A percentile compares a stretch with the other conserved stretches of the same genome.
phyloP scores from a whole-genome alignment of 495 filamentous ascomycete genomes.

The Penicillium canescens region DNA sequence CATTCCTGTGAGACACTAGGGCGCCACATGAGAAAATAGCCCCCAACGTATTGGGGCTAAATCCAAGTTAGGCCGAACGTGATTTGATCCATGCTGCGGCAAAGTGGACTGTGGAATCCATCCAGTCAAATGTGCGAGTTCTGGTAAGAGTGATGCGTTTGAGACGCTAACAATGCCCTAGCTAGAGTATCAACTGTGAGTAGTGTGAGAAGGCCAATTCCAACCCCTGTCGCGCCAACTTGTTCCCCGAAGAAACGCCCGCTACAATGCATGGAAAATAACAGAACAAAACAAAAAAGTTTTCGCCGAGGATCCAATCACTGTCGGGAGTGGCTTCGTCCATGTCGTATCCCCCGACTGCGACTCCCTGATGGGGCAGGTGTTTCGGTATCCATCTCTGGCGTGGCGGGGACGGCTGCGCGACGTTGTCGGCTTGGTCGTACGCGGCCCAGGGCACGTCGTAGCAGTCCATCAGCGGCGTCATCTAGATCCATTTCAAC shows the following conservation, averaged over 20 bases:
- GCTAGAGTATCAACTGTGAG: background rate
- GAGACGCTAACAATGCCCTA: too few relatives aligned
- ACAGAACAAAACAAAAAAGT: background rate
- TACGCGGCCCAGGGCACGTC: slow-evolving; percentile 37
- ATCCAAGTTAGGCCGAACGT: too few relatives aligned
- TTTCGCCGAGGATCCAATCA: background rate
- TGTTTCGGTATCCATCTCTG: slow-evolving; percentile 25
- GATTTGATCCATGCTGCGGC: too few relatives aligned
- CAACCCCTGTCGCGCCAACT: background rate
- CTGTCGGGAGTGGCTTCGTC: slow-evolving; percentile 29
- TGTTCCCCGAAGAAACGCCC: slow-evolving; percentile 11
- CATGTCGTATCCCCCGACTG: slow-evolving; percentile 20
- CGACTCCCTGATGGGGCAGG: slow-evolving; percentile 16
- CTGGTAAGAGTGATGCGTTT: too few relatives aligned
- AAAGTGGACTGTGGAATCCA: too few relatives aligned
- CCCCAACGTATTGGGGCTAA: too few relatives aligned
- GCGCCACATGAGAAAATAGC: too few relatives aligned
- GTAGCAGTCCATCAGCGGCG: slow-evolving; percentile 40
- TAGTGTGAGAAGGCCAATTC: background rate
- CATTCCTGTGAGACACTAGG: too few relatives aligned
- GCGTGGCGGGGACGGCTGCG: slow-evolving; percentile 14
- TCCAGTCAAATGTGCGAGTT: too few relatives aligned
- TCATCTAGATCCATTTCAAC: slow-evolving; percentile 46
- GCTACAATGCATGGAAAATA: slow-evolving; percentile 8
- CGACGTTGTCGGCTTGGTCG: slow-evolving; percentile 30